These are phyloP conservation scores for Magnolia officinalis DNA, from an alignment of 164 flowering plant genomes.

Conservation along the genomic window DNA sequence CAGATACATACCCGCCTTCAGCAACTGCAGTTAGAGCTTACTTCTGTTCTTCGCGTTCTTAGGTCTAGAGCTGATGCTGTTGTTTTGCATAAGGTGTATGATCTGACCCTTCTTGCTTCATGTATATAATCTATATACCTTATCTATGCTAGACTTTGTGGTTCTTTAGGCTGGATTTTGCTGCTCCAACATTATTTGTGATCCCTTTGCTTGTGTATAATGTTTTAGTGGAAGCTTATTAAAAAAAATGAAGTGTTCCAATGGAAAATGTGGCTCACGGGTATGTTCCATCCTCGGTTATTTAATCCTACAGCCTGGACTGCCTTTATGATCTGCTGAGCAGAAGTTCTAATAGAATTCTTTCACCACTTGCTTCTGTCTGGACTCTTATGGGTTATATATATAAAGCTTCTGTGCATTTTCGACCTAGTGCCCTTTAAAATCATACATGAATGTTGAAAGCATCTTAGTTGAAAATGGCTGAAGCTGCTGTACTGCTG, in stretches of 20 bases:
- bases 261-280: too few relatives aligned
- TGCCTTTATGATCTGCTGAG: too few relatives aligned
- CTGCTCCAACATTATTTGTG: neutral
- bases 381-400: too few relatives aligned
- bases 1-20: slow-evolving; percentile 49
- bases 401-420: neutral
- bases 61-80: slow-evolving; percentile 30
- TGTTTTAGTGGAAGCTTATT: too few relatives aligned
- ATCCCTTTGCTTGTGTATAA: neutral
- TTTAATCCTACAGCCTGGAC: too few relatives aligned
- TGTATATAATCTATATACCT: neutral
- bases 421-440: neutral
- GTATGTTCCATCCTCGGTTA: too few relatives aligned
- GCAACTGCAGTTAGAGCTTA: slow-evolving; percentile 62
- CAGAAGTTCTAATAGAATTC: too few relatives aligned
- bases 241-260: too few relatives aligned
- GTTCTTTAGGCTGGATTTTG: neutral
- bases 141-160: neutral
- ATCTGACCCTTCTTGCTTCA: neutral
- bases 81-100: slow-evolving; percentile 28
- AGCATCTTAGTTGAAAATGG: neutral
- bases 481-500: too few relatives aligned
- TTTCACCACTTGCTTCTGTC: too few relatives aligned
- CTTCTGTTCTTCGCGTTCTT: slow-evolving; percentile 50
- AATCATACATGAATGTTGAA: neutral